A percentile compares a stretch with the other conserved stretches of the same genome.
These are phyloP conservation scores for Exophiala sp. DNA, from an alignment of 2,329 filamentous ascomycete species.

Conservation along the genomic window DNA sequence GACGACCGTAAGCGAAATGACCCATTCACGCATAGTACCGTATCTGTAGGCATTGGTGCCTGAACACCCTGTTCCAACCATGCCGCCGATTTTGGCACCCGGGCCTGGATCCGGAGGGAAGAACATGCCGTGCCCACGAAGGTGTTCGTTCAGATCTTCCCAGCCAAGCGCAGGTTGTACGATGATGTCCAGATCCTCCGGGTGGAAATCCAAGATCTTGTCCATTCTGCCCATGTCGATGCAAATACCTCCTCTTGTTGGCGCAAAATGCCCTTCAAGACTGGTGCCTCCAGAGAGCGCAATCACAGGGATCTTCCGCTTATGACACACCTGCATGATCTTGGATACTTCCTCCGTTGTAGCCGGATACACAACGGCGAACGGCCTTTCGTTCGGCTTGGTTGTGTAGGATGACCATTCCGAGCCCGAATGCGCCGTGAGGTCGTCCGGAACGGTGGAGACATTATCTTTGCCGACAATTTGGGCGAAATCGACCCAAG, in stretches of 20 bases:
- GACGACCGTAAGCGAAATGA: constrained; percentile 77
- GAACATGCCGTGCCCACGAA: constrained; percentile 69
- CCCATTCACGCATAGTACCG: constrained; percentile 94
- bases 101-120: constrained; percentile 90
- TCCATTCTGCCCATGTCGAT: constrained; percentile 85
- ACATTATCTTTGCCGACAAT: constrained; percentile 59
- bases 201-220: constrained; percentile 68
- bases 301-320: constrained; percentile 73
- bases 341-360: constrained; percentile 77
- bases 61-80: constrained; percentile 48
- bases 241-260: constrained; percentile 75
- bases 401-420: constrained; percentile 54
- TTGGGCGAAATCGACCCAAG: constrained; percentile 57
- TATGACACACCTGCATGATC: constrained; percentile 84
- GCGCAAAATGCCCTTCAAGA: constrained; percentile 80
- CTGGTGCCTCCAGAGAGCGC: constrained; percentile 84
- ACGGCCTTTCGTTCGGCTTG: constrained; percentile 41
- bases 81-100: constrained; percentile 83
- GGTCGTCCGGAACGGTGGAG: constrained; percentile 49
- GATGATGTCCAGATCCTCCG: constrained; percentile 68
- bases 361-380: constrained; percentile 66
- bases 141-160: constrained; percentile 75
- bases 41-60: constrained; percentile 90
- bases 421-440: constrained; percentile 54
- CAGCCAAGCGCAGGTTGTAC: constrained; percentile 79